Evolutionary conservation across 148 eudicot species (phyloP), one percentile per base, ranked within the genome.

Genomic region (Talinum fruticosum): DNA sequence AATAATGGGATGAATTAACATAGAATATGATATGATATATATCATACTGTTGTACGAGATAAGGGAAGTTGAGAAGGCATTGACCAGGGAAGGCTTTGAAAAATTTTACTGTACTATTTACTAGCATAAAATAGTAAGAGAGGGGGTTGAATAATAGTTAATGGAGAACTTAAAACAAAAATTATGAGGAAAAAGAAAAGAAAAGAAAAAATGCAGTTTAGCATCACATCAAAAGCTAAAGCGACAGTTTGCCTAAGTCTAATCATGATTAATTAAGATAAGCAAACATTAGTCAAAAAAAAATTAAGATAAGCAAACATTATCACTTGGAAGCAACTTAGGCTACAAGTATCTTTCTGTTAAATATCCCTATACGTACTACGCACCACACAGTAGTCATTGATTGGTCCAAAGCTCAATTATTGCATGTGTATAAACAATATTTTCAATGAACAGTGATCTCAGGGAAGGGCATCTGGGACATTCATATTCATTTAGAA

Each of bases 181-280:
- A 10, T 41, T 2, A 21, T 0, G 2, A 19, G 28, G 26, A 12
- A n/a, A 38, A 10, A 70, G 29, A 41, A 41, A 41, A 8, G 47
- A 41, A 41, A 41, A 19, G 4, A 5, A 37, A 37, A 69, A 35
- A 41, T 38, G 54, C 29, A 29, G 73, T 70, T n/a, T 45, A 12
- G 37, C 32, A 24, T 24, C 0, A 70, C 53, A n/a, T 70, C 30
- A 23, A 69, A 26, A n/a, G 53, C 53, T n/a, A 70, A 21, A 23
- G 33, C 12, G 53, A 70, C 73, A 70, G 73, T 41, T 70, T 38
- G 73, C 54, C 33, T 70, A 10, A 70, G 73, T 6, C 54, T 41
- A 10, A 70, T n/a, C 21, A n/a, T 70, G 73, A 70, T 70, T 21
- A 70, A 38, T 70, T n/a, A 70, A 70, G 73, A 70, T 70, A 70